A percentile compares a stretch with the other conserved stretches of the same genome.
Evolutionary conservation across 2,329 filamentous ascomycete genomes (phyloP).

Genomic region (Nigrospora sphaerica): DNA sequence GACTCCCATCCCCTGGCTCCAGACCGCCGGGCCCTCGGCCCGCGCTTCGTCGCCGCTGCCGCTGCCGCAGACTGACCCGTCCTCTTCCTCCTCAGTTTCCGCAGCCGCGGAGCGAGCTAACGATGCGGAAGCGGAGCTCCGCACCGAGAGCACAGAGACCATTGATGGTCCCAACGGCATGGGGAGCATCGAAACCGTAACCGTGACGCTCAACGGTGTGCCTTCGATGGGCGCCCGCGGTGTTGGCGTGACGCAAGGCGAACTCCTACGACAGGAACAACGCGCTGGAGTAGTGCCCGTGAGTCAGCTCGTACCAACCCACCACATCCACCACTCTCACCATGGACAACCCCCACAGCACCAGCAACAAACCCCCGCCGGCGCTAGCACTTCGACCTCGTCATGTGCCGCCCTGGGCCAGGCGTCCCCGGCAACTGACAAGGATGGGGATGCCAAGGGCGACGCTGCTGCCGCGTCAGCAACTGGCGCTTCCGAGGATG

Average conservation of each 20-base stretch:
- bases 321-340: slow-evolving; percentile 17
- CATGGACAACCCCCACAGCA: slow-evolving; percentile 1
- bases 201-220: slow-evolving; percentile 66
- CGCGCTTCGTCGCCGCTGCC: slow-evolving; percentile 10
- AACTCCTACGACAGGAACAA: slow-evolving; percentile 80
- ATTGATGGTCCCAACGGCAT: slow-evolving; percentile 75
- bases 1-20: slow-evolving; percentile 89
- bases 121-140: slow-evolving; percentile 39
- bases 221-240: slow-evolving; percentile 43
- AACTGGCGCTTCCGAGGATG: slow-evolving; percentile 43
- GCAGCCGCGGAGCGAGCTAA: slow-evolving; percentile 1
- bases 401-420: slow-evolving; percentile 12
- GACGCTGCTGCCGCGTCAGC: slow-evolving; percentile 25
- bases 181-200: slow-evolving; percentile 74
- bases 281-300: slow-evolving; percentile 71
- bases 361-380: background rate
- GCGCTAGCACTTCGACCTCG: slow-evolving; percentile 4
- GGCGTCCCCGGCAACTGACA: slow-evolving; percentile 1
- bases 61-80: background rate
- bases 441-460: slow-evolving; percentile 17
- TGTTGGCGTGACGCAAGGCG: slow-evolving; percentile 69
- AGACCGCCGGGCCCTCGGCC: slow-evolving; percentile 17
- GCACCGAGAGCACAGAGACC: slow-evolving; percentile 70
- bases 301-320: slow-evolving; percentile 45
- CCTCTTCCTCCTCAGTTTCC: slow-evolving; percentile 2